Percentiles rank a stretch among this genome's conserved stretches.
Conservation (phyloP, 495 filamentous ascomycete species). For the Trichoderma asperelloides region DNA sequence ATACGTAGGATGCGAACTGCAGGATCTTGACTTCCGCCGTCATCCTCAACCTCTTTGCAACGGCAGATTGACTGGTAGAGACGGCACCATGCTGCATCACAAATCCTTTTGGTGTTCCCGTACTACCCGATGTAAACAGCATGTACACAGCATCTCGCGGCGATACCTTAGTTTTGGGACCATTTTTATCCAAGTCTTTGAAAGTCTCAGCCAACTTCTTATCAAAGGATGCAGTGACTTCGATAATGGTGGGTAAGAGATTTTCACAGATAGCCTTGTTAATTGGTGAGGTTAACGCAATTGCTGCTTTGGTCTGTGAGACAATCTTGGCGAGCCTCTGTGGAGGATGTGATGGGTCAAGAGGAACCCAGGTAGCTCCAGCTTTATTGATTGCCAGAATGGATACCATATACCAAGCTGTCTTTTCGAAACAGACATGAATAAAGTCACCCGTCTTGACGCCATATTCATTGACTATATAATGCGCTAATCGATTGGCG, state of each 20-base stretch:
- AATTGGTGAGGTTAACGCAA: slow-evolving; percentile 14
- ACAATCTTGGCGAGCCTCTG: slow-evolving; percentile 17
- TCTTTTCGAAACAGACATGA: slow-evolving; percentile 38
- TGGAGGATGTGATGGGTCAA: slow-evolving; percentile 9
- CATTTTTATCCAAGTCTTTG: slow-evolving; percentile 15
- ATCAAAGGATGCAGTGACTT: too few relatives aligned
- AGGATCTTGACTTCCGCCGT: slow-evolving; percentile 45
- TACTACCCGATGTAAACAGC: slow-evolving; percentile 27
- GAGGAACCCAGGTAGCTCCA: neutral
- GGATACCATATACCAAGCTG: slow-evolving; percentile 33
- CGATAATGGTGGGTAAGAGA: too few relatives aligned
- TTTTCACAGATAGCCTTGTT: too few relatives aligned
- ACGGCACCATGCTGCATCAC: slow-evolving; percentile 30
- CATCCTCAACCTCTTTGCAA: slow-evolving; percentile 38
- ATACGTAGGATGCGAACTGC: slow-evolving; percentile 61
- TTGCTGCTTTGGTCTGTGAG: slow-evolving; percentile 17
- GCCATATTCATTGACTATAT: neutral
- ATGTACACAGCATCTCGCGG: slow-evolving; percentile 35
- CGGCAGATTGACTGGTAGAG: neutral
- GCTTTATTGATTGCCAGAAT: slow-evolving; percentile 37
- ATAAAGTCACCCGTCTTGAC: slow-evolving; percentile 18
- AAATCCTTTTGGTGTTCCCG: slow-evolving; percentile 26
- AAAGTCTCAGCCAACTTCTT: too few relatives aligned
- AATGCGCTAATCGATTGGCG: too few relatives aligned
- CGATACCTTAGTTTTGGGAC: slow-evolving; percentile 20